A percentile compares a stretch with the other conserved stretches of the same genome.
Evolutionary conservation across 2,329 filamentous ascomycete species (phyloP).

Genomic region (Tolypocladium tundrense): DNA sequence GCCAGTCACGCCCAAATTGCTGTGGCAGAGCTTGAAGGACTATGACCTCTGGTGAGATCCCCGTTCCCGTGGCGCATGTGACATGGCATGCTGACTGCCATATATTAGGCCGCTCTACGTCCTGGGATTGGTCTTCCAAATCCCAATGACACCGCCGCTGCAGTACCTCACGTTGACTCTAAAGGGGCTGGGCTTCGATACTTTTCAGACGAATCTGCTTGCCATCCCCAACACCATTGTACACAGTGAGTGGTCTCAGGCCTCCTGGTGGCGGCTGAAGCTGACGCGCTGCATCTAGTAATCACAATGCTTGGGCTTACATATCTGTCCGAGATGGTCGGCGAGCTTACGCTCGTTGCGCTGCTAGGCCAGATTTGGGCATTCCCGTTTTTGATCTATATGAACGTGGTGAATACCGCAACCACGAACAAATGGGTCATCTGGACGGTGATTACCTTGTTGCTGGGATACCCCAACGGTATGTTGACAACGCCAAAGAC

Average conservation of each 20-base stretch:
- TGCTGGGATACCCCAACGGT: slow-evolving; percentile 31
- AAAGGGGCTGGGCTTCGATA: slow-evolving; percentile 27
- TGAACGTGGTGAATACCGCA: slow-evolving; percentile 22
- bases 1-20: slow-evolving; percentile 30
- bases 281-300: neutral
- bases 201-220: slow-evolving; percentile 34
- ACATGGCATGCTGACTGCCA: neutral
- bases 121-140: slow-evolving; percentile 34
- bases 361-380: slow-evolving; percentile 37
- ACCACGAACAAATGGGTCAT: slow-evolving; percentile 19
- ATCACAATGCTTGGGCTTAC: slow-evolving; percentile 7
- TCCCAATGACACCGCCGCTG: slow-evolving; percentile 26
- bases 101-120: slow-evolving; percentile 9
- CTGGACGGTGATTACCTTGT: slow-evolving; percentile 21
- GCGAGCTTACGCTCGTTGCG: slow-evolving; percentile 20
- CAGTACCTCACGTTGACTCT: slow-evolving; percentile 34
- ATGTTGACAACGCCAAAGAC: slow-evolving; percentile 9
- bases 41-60: slow-evolving; percentile 45
- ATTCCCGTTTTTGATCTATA: slow-evolving; percentile 38
- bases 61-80: no score
- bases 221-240: slow-evolving; percentile 27
- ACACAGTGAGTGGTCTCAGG: neutral
- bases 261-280: no score
- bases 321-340: slow-evolving; percentile 3
- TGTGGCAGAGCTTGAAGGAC: slow-evolving; percentile 43